Evolutionary conservation across 2,329 filamentous ascomycete genomes (phyloP), one percentile per base, ranked within the genome.

Genomic region (Fusarium coicis): DNA sequence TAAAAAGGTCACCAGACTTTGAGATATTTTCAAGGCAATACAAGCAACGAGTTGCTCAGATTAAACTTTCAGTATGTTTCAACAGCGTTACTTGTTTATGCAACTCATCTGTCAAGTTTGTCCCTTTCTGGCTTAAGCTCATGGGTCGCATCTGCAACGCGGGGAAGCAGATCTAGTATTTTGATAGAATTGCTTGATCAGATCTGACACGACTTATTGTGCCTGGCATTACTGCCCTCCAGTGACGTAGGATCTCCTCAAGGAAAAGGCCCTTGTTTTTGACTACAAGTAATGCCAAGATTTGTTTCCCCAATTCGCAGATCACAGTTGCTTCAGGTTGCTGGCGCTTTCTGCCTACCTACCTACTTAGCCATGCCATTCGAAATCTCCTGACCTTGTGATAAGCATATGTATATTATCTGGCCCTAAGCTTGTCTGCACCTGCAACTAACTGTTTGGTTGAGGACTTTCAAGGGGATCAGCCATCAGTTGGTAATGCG

Each of bases 121-220:
- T 69, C 65, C 70, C 61, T 23, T 69, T 65, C 58, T 43, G 58
- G 65, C 26, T 65, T 69, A 69, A 70, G 36, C 50, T 47, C 62
- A 42, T 47, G n/a, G 46, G 58, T 37, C 56, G 46, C 30, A 65
- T 49, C 46, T 70, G 32, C 42, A 70, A 69, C 66, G 59, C 65
- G 66, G 66, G 66, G 66, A 70, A 59, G 32, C 39, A 44, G 65
- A 70, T 69, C 58, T 68, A 70, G 62, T 44, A 68, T 70, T 72
- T 58, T 37, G 49, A 56, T 68, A 44, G 37, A 37, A 42, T 54
- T 72, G 44, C 26, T 68, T 30, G 46, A 72, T 56, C 36, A 39
- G 46, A 63, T 60, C 69, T 69, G 54, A 57, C 64, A 59, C 53
- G 50, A 72, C 58, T 72, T 36, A n/a, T 46, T 56, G 37, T 44